phyloP scores from a whole-genome alignment of 2,329 filamentous ascomycete species.

The Fusarium chlamydosporum region DNA sequence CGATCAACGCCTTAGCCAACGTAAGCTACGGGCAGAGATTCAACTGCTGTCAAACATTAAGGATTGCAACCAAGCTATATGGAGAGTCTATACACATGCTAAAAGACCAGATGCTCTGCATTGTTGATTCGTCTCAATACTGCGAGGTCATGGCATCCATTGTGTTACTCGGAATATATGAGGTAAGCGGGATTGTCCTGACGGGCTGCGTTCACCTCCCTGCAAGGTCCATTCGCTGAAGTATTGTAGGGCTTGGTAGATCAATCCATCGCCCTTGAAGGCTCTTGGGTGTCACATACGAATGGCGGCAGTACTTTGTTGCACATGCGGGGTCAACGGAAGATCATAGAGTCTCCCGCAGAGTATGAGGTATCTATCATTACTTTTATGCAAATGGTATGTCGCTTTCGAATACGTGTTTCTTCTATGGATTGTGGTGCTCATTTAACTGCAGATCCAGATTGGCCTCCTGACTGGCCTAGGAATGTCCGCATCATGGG shows the following conservation, averaged over 20 bases:
- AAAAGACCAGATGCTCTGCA: slow-evolving; percentile 1
- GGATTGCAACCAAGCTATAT: not conserved
- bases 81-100: slow-evolving; percentile 1
- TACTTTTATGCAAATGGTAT: slow-evolving; percentile 6
- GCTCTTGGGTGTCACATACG: slow-evolving; percentile 3
- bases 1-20: not conserved
- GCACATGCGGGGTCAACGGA: not conserved
- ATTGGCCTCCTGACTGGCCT: not conserved
- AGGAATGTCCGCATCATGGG: not conserved
- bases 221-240: not conserved
- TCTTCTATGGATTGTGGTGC: not conserved
- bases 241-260: not conserved
- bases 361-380: not conserved
- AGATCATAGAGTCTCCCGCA: not conserved
- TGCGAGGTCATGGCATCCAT: not conserved
- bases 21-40: slow-evolving; percentile 4
- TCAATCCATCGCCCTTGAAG: slow-evolving; percentile 3
- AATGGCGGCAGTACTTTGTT: not conserved
- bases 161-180: not conserved
- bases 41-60: not conserved
- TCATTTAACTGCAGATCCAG: not conserved
- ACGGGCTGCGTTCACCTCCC: not conserved
- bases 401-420: too few relatives aligned
- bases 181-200: not conserved
- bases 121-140: not conserved